A percentile compares a stretch with the other conserved stretches of the same genome.
Conservation (phyloP, 2,329 filamentous ascomycete genomes). For the Sclerotinia trifoliorum region DNA sequence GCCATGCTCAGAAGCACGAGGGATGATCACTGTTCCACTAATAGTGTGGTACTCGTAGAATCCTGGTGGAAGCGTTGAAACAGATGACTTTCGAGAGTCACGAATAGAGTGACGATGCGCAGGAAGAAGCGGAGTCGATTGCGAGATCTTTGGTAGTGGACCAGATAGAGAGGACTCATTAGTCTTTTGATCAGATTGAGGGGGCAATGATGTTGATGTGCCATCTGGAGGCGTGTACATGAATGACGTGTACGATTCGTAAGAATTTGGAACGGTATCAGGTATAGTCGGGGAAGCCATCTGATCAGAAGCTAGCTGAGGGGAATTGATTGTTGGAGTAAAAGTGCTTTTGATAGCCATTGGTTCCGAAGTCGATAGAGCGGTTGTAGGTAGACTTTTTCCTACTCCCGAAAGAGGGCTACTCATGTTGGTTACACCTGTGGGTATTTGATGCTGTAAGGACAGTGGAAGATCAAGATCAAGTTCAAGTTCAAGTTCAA, state of each 20-base stretch:
- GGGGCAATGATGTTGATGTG: not conserved
- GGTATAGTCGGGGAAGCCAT: not conserved
- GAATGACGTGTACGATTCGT: not conserved
- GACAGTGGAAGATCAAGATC: not conserved
- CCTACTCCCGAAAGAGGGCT: not conserved
- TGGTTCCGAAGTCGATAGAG: not conserved
- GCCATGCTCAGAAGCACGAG: no score
- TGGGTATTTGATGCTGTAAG: not conserved
- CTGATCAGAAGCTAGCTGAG: no score
- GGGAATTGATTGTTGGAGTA: not conserved
- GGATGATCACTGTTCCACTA: not conserved
- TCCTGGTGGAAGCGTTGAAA: not conserved
- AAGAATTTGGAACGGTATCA: no score
- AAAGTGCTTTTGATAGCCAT: not conserved
- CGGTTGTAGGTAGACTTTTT: not conserved
- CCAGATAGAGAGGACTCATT: not conserved
- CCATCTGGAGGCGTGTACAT: not conserved
- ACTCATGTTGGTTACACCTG: not conserved
- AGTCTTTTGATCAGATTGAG: not conserved
- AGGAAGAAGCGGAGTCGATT: not conserved
- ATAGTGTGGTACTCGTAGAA: conserved; percentile 4
- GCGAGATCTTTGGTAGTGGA: not conserved
- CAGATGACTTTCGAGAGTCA: no score
- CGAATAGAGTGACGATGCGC: not conserved
- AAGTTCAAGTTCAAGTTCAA: no score